A percentile compares a stretch with the other conserved stretches of the same genome.
Conservation (phyloP, 202 grass and related monocot genomes). For the Hordeum pubiflorum region DNA sequence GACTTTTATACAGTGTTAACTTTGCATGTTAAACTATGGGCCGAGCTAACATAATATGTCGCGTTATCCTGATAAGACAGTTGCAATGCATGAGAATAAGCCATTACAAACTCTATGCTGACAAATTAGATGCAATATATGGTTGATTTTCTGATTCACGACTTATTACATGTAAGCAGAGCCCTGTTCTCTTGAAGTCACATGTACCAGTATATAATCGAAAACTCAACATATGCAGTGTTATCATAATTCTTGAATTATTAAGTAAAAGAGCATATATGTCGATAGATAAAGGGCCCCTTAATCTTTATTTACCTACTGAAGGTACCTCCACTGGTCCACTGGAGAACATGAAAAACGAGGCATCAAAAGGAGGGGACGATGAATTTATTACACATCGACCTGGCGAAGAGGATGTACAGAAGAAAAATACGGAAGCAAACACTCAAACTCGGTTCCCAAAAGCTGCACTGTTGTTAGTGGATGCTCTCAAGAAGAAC, state of each 20-base stretch:
- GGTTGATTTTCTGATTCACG: not conserved
- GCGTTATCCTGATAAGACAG: not conserved
- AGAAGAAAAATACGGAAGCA: conserved; percentile 31
- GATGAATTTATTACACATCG: not conserved
- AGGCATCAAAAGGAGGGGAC: not conserved
- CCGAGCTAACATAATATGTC: not conserved
- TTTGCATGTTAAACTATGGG: not conserved
- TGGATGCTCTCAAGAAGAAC: conserved; percentile 86
- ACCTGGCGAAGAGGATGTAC: not conserved
- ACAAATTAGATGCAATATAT: not conserved
- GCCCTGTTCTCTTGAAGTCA: not conserved
- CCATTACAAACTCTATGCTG: not conserved
- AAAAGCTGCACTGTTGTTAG: conserved; percentile 53
- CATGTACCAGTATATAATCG: not conserved
- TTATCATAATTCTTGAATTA: not conserved
- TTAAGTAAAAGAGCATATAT: not conserved
- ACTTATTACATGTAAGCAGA: not conserved
- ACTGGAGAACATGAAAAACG: conserved; percentile 4
- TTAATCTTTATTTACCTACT: conserved; percentile 6
- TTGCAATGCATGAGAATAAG: not conserved
- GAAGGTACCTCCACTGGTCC: conserved; percentile 24
- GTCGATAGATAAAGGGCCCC: not conserved
- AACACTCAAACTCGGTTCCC: conserved; percentile 37
- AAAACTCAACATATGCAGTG: not conserved
- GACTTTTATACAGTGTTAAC: not conserved